phyloP scores from a whole-genome alignment of 1,284 basidiomycete species.

The Ustilago hordei region DNA sequence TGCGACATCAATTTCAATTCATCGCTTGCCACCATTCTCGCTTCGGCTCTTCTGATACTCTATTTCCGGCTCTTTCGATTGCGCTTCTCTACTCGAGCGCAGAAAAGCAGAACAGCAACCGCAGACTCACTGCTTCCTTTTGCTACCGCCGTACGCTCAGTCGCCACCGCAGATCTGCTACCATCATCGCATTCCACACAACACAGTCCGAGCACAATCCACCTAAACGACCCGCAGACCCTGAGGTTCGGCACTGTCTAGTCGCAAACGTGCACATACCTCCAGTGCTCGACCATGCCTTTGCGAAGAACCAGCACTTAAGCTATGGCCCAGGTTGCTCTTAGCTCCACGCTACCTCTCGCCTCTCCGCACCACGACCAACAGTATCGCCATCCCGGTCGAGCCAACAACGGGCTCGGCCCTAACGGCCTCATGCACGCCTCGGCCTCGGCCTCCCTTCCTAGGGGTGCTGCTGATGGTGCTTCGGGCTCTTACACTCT shows the following conservation, averaged over 20 bases:
- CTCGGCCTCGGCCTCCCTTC: constrained; percentile 6
- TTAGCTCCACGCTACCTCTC: constrained; percentile 27
- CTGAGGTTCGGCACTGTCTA: not conserved
- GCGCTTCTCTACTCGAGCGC: not conserved
- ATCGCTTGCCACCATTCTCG: not conserved
- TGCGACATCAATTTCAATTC: not conserved
- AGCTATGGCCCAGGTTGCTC: constrained; percentile 51
- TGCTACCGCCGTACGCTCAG: not conserved
- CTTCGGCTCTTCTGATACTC: constrained; percentile 6
- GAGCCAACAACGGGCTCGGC: constrained; percentile 20
- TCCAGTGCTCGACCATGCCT: constrained; percentile 34
- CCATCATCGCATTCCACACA: not conserved
- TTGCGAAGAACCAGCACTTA: constrained; percentile 20
- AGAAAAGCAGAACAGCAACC: not conserved
- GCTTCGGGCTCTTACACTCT: constrained; percentile 14
- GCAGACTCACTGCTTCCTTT: not conserved
- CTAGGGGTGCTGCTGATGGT: constrained; percentile 15
- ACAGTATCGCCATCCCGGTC: constrained; percentile 17
- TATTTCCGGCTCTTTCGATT: constrained; percentile 3
- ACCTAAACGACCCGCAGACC: not conserved
- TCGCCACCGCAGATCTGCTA: not conserved
- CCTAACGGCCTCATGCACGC: constrained; percentile 19
- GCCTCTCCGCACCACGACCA: constrained; percentile 29
- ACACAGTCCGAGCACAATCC: not conserved
- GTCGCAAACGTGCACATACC: not conserved